Evolutionary conservation across 169 alveolate species (phyloP).

Genomic region (Plasmodium sp.): DNA sequence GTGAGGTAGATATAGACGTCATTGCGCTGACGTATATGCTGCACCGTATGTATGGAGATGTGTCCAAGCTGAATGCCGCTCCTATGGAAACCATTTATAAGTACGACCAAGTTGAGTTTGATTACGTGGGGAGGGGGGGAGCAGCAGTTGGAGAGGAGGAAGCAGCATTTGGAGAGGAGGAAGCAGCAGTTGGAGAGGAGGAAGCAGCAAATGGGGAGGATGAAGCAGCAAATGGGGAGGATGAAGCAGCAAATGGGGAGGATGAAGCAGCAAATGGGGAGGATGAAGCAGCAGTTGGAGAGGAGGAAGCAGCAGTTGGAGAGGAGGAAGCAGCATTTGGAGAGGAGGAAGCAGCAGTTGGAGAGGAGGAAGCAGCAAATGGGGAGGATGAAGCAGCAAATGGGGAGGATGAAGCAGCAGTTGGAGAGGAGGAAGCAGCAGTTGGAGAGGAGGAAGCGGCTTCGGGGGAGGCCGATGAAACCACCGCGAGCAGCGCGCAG

Average conservation of each 20-base stretch:
- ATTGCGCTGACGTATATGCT: conserved; percentile 89
- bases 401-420: background rate
- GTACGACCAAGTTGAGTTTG: conserved; percentile 55
- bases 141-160: background rate
- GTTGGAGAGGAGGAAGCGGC: background rate
- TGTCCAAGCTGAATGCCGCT: conserved; percentile 75
- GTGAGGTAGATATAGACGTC: conserved; percentile 88
- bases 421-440: too few species aligned
- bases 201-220: background rate
- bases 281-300: background rate
- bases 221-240: too few species aligned
- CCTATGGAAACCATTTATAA: conserved; percentile 72
- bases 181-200: too few species aligned
- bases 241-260: too few species aligned
- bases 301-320: background rate
- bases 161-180: background rate
- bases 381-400: too few species aligned
- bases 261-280: too few species aligned
- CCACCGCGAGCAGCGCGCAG: background rate
- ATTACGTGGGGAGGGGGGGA: background rate
- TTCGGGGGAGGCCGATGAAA: background rate
- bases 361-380: too few species aligned
- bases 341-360: background rate
- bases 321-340: background rate
- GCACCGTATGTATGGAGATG: conserved; percentile 86